Percentiles rank a stretch among this genome's conserved stretches.
Evolutionary conservation across 345 rosid species (phyloP).

Genomic region (Salix brachista): DNA sequence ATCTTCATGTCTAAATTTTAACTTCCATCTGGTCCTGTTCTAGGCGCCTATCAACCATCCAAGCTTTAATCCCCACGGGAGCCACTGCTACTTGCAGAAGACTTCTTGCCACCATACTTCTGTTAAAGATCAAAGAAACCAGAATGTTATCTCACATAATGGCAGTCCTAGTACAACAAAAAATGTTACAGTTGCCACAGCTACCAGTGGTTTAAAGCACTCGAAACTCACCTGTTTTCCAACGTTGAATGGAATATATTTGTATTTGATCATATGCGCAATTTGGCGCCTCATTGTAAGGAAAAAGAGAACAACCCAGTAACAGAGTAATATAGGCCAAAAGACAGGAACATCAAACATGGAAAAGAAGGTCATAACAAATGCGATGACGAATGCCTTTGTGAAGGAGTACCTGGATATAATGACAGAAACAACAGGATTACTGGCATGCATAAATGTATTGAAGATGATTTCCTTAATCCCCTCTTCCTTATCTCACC

Average conservation of each 20-base stretch:
- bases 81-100: slow-evolving; percentile 52
- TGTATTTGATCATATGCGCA: slow-evolving; percentile 88
- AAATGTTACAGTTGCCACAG: background rate
- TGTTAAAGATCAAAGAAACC: slow-evolving; percentile 9
- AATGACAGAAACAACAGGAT: slow-evolving; percentile 9
- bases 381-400: slow-evolving; percentile 70
- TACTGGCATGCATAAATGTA: background rate
- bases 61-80: slow-evolving; percentile 49
- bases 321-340: slow-evolving; percentile 85
- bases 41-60: slow-evolving; percentile 9
- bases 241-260: slow-evolving; percentile 65
- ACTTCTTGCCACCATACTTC: slow-evolving; percentile 55
- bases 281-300: slow-evolving; percentile 89
- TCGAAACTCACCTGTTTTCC: slow-evolving; percentile 68
- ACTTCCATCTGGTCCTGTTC: slow-evolving; percentile 20
- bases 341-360: slow-evolving; percentile 81
- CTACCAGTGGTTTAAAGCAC: background rate
- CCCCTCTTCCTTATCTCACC: no score
- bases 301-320: slow-evolving; percentile 76
- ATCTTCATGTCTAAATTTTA: slow-evolving; percentile 22
- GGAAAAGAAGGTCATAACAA: slow-evolving; percentile 80
- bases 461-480: background rate
- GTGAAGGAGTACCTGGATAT: slow-evolving; percentile 75
- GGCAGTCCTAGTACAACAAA: background rate
- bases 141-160: background rate